Percentiles rank a stretch among this genome's conserved stretches.
These are phyloP conservation scores for Datura wrightii DNA, from an alignment of 257 asterid species.

Conservation along the genomic window DNA sequence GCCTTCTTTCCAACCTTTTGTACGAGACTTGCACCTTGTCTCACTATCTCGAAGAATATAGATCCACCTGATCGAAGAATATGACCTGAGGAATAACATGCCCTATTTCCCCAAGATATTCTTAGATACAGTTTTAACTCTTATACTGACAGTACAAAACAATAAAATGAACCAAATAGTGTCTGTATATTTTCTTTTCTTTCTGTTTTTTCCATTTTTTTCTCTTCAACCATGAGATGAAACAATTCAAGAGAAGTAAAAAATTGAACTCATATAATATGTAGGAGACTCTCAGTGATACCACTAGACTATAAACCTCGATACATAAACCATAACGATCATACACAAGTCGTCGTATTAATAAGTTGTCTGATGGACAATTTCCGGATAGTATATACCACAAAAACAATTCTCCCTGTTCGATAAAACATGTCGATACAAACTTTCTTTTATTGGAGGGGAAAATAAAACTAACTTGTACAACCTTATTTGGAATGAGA, in stretches of 20 bases:
- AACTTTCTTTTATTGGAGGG: constrained; percentile 8
- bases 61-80: neutral
- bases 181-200: neutral
- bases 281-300: neutral
- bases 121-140: no score
- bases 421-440: neutral
- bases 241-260: neutral
- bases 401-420: constrained; percentile 13
- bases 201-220: neutral
- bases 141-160: no score
- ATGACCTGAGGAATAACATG: neutral
- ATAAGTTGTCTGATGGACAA: neutral
- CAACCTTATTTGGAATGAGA: constrained; percentile 21
- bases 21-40: no score
- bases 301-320: neutral
- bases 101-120: no score
- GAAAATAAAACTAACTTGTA: neutral
- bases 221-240: neutral
- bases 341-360: neutral
- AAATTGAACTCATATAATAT: neutral
- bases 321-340: neutral
- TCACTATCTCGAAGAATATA: no score
- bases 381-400: neutral
- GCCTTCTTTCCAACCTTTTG: no score
- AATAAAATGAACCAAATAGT: neutral